Conservation (phyloP, 805 yeast genomes). For the Ogataea methylovora region DNA sequence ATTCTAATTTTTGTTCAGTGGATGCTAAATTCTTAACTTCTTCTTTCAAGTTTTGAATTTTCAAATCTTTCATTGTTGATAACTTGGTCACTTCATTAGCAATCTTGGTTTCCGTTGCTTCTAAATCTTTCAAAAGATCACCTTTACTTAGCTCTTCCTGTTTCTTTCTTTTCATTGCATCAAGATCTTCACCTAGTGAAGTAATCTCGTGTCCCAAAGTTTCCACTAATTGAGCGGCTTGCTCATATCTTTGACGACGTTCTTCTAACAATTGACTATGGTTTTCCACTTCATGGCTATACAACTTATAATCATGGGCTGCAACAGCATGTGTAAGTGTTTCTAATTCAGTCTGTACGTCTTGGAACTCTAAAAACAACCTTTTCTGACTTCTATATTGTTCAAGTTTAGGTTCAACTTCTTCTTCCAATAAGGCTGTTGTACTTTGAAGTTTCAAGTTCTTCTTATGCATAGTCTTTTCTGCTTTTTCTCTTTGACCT, state of each 20-base stretch:
- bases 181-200: slow-evolving; percentile 54
- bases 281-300: slow-evolving; percentile 32
- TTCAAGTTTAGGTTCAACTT: slow-evolving; percentile 87
- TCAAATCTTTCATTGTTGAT: slow-evolving; percentile 54
- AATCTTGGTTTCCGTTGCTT: slow-evolving; percentile 44
- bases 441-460: slow-evolving; percentile 80
- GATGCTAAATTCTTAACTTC: slow-evolving; percentile 32
- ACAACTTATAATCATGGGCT: slow-evolving; percentile 60
- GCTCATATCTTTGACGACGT: slow-evolving; percentile 31
- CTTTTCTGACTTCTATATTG: slow-evolving; percentile 76
- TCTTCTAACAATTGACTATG: slow-evolving; percentile 35
- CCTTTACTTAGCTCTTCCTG: slow-evolving; percentile 56
- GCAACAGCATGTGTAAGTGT: slow-evolving; percentile 63
- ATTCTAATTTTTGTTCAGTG: slow-evolving; percentile 26
- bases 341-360: slow-evolving; percentile 74
- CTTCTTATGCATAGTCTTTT: slow-evolving; percentile 85
- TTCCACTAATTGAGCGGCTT: slow-evolving; percentile 36
- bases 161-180: slow-evolving; percentile 40
- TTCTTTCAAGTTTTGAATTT: slow-evolving; percentile 49
- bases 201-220: slow-evolving; percentile 47
- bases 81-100: slow-evolving; percentile 63
- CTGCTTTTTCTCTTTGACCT: slow-evolving; percentile 86
- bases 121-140: slow-evolving; percentile 52
- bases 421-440: slow-evolving; percentile 64
- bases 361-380: slow-evolving; percentile 78